Evolutionary conservation across 768 basidiomycete species (phyloP).

Genomic region (Boletus edulis): DNA sequence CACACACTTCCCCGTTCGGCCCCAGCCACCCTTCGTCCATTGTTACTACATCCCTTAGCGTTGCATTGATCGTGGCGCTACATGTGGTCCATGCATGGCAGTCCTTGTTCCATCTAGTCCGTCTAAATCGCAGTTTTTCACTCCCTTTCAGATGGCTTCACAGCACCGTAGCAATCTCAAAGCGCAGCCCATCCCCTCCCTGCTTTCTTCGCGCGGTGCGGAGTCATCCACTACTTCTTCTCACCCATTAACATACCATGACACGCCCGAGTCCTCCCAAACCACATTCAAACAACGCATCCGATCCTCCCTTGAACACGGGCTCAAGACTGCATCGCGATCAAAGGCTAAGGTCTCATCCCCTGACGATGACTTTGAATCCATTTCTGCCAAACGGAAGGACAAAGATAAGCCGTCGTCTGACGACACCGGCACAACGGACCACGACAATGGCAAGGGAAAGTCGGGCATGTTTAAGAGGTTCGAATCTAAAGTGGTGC

Average conservation of each 20-base stretch:
- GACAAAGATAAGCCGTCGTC: conserved; percentile 37
- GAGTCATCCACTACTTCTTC: conserved; percentile 35
- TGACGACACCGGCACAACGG: conserved; percentile 27
- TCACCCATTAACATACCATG: conserved; percentile 25
- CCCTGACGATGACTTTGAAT: conserved; percentile 41
- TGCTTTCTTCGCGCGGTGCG: conserved; percentile 44
- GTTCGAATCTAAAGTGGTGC: conserved; percentile 50
- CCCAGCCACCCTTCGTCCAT: conserved; percentile 9
- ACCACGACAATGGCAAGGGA: conserved; percentile 39
- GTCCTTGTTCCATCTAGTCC: conserved; percentile 39
- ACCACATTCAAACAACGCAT: conserved; percentile 59
- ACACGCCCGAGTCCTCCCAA: conserved; percentile 39
- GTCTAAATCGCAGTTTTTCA: conserved; percentile 38
- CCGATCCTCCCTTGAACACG: conserved; percentile 66
- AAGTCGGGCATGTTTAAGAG: conserved; percentile 45
- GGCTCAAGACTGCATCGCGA: conserved; percentile 60
- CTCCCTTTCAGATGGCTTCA: conserved; percentile 47
- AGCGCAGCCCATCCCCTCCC: conserved; percentile 30
- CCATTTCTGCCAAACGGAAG: conserved; percentile 44
- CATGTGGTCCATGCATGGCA: conserved; percentile 44
- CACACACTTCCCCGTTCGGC: conserved; percentile 6
- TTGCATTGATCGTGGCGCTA: conserved; percentile 22
- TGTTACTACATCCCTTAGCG: conserved; percentile 15
- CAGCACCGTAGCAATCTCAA: conserved; percentile 37
- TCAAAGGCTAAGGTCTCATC: conserved; percentile 44